Conservation (phyloP, 495 filamentous ascomycete species). For the Venustampulla echinocandica region DNA sequence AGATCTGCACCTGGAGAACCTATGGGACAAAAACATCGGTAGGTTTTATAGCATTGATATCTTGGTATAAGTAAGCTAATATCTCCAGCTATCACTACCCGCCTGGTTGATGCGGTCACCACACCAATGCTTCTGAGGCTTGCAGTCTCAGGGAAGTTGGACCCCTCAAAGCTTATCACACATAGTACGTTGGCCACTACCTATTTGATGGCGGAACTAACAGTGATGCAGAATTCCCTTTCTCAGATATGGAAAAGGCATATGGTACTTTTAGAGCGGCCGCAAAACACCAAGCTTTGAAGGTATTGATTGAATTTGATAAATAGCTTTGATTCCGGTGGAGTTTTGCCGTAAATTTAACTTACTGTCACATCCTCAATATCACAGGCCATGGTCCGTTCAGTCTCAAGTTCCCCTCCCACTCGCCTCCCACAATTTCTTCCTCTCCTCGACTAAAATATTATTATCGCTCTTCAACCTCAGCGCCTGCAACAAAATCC, state of each 20-base stretch:
- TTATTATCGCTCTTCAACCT: slow-evolving; percentile 6
- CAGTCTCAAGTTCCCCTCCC: slow-evolving; percentile 13
- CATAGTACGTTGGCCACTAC: slow-evolving; percentile 27
- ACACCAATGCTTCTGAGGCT: slow-evolving; percentile 36
- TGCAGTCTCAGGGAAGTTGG: slow-evolving; percentile 29
- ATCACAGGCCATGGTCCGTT: too few relatives aligned
- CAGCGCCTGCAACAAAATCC: slow-evolving; percentile 21
- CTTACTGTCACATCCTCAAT: too few relatives aligned
- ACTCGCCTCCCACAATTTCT: slow-evolving; percentile 15
- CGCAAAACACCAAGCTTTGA: slow-evolving; percentile 27
- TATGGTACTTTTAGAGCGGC: slow-evolving; percentile 30
- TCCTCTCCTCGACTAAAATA: slow-evolving; percentile 13
- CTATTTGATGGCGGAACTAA: background rate
- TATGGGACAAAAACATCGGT: slow-evolving; percentile 39
- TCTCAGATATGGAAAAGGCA: slow-evolving; percentile 30
- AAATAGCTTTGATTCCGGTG: too few relatives aligned
- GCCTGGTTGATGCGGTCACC: slow-evolving; percentile 36
- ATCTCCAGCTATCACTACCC: slow-evolving; percentile 33
- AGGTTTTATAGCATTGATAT: background rate
- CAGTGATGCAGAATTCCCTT: slow-evolving; percentile 24
- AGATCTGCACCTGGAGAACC: slow-evolving; percentile 33
- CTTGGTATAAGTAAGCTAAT: slow-evolving; percentile 4
- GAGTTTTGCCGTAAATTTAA: too few relatives aligned
- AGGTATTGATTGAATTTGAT: slow-evolving; percentile 27
- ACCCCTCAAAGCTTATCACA: slow-evolving; percentile 32